Evolutionary conservation across 192 early-diverging fungal genomes (phyloP).

Genomic region (Backusella australiensis): DNA sequence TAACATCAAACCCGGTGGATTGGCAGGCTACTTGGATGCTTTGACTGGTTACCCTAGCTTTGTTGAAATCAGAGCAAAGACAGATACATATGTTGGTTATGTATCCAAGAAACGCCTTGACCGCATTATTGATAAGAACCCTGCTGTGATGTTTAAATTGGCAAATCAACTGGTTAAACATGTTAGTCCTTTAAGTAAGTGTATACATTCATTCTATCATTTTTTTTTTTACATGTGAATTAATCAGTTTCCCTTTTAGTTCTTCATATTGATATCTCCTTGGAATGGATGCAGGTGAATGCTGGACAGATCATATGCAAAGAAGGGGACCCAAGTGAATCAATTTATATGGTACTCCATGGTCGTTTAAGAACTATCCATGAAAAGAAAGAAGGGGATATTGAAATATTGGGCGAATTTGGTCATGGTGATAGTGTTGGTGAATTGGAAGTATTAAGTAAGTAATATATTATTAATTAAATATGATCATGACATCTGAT

Average conservation of each 20-base stretch:
- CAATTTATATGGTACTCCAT: constrained; percentile 90
- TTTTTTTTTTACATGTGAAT: not conserved
- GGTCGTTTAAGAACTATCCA: constrained; percentile 89
- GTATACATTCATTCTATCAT: no score
- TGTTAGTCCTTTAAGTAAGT: constrained; percentile 77
- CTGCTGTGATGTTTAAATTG: constrained; percentile 78
- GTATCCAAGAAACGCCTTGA: constrained; percentile 82
- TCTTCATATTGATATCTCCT: constrained; percentile 77
- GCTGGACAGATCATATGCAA: constrained; percentile 92
- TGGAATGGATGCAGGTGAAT: constrained; percentile 94
- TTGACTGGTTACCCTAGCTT: constrained; percentile 90
- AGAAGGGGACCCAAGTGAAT: constrained; percentile 82
- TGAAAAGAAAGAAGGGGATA: constrained; percentile 58
- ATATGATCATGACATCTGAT: not conserved
- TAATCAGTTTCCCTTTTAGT: constrained; percentile 32
- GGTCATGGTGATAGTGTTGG: constrained; percentile 96
- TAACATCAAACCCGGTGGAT: constrained; percentile 76
- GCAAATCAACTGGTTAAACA: constrained; percentile 82
- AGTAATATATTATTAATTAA: constrained; percentile 6
- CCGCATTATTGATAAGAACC: constrained; percentile 81
- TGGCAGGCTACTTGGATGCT: constrained; percentile 92
- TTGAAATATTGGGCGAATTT: constrained; percentile 88
- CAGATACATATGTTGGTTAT: constrained; percentile 83
- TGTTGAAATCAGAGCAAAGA: constrained; percentile 79
- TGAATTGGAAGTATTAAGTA: constrained; percentile 88